phyloP scores from a whole-genome alignment of 805 yeast species.

The Wickerhamomyces xylosicus region DNA sequence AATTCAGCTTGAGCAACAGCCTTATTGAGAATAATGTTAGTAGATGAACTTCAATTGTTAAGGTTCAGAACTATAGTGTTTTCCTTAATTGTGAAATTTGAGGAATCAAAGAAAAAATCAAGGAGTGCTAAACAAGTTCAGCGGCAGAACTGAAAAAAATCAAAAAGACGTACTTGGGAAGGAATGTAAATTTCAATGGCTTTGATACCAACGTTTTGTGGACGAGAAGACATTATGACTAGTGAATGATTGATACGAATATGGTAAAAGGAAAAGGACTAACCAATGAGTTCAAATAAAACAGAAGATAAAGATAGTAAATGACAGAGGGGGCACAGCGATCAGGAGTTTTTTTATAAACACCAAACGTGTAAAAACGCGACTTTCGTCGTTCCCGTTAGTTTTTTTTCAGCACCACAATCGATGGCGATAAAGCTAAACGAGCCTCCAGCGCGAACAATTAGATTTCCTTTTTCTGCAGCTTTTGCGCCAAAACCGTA shows the following conservation, averaged over 20 bases:
- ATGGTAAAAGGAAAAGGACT: not conserved
- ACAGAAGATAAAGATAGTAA: not conserved
- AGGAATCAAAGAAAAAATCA: too few species aligned
- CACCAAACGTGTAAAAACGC: too few species aligned
- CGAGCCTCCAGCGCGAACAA: too few species aligned
- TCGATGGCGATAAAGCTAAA: too few species aligned
- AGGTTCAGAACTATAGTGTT: not conserved
- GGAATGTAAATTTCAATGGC: conserved; percentile 94
- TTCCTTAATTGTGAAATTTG: too few species aligned
- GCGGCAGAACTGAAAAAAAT: not conserved
- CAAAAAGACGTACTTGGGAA: conserved; percentile 37
- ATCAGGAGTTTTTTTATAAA: too few species aligned
- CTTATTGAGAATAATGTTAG: conserved; percentile 14
- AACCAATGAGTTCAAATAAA: too few species aligned
- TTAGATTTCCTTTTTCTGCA: too few species aligned
- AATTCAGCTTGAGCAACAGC: conserved; percentile 82
- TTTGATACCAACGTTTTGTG: conserved; percentile 90
- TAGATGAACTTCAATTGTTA: not conserved
- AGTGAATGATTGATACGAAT: not conserved
- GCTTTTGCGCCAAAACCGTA: too few species aligned
- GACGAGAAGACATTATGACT: conserved; percentile 25
- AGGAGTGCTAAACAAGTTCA: not conserved
- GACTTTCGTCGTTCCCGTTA: too few species aligned
- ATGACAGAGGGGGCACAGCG: too few species aligned
- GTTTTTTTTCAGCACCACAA: too few species aligned